Evolutionary conservation across 192 early-diverging fungal genomes (phyloP), one percentile per base, ranked within the genome.

Genomic region (Kappamyces sp.): DNA sequence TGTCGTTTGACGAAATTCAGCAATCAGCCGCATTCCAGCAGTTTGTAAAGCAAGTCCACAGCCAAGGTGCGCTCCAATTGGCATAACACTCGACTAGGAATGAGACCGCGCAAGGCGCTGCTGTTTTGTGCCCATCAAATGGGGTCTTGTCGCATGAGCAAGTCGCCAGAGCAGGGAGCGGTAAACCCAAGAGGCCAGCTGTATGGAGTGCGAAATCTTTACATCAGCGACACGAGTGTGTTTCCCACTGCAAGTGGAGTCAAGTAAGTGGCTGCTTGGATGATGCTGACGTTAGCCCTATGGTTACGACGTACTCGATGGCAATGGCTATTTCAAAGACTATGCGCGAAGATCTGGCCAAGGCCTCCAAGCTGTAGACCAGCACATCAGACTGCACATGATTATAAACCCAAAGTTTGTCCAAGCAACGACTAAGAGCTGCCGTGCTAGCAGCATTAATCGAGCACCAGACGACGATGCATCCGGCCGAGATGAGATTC

Each of bases 221-320:
- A 83, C 65, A 84, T 91, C 1, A 79, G 81, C 9, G 23, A 23
- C 23, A 23, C 86, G 0, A 81, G 76, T 9, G 31, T 86, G 36
- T 86, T 89, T 63, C 86, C 89, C 3, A 83, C 86, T 2, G 77
- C 87, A 0, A 74, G 68, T 52, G 89, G 89, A 66, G 87, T 89
- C 53, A 84, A 86, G 69, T 71, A 64, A 69, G 66, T 63, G 34
- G 32, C 33, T 57, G 23, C 23, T 23, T 23, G 23, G 23, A 46
- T n/a, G 44, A 0, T 35, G 3, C 5, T 57, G 33, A 36, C 35
- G 0, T 35, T 41, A 68, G 66, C 40, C 69, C 69, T 3, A 71
- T 71, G 69, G 38, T 71, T 2, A 71, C 69, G 3, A 62, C 62
- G 9, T 51, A 62, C 38, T 12, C 60, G 15, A 47, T 65, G 6